phyloP scores from a whole-genome alignment of 805 yeast genomes.

The Barnettozyma vustinii region DNA sequence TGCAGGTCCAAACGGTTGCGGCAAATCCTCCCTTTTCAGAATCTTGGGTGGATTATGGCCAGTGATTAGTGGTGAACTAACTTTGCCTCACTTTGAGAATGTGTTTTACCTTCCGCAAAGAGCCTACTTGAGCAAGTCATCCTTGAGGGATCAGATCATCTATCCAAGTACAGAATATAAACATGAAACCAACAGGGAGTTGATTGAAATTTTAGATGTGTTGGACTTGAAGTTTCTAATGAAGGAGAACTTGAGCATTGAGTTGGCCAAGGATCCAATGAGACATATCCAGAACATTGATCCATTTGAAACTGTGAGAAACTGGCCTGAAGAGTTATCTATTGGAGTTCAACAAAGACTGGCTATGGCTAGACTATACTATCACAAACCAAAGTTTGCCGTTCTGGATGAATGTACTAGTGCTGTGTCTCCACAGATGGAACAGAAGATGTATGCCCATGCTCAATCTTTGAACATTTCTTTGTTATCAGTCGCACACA shows the following conservation, averaged over 20 bases:
- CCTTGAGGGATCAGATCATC: slow-evolving; percentile 81
- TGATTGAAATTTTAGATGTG: slow-evolving; percentile 47
- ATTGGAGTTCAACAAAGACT: slow-evolving; percentile 90
- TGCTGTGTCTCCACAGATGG: slow-evolving; percentile 87
- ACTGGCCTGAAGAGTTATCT: slow-evolving; percentile 86
- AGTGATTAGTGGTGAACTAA: slow-evolving; percentile 49
- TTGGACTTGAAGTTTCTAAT: slow-evolving; percentile 58
- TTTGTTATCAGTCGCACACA: slow-evolving; percentile 83
- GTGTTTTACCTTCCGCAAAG: slow-evolving; percentile 90
- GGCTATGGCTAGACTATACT: slow-evolving; percentile 89
- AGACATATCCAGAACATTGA: slow-evolving; percentile 30
- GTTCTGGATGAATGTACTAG: slow-evolving; percentile 95
- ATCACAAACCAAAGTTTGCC: slow-evolving; percentile 89
- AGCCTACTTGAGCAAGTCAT: slow-evolving; percentile 64
- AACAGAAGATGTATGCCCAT: slow-evolving; percentile 78
- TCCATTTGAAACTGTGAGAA: slow-evolving; percentile 61
- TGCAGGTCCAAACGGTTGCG: slow-evolving; percentile 96
- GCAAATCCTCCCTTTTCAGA: slow-evolving; percentile 88
- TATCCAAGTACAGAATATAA: slow-evolving; percentile 75
- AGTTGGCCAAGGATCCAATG: slow-evolving; percentile 25
- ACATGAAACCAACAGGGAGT: slow-evolving; percentile 37
- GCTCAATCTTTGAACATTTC: slow-evolving; percentile 80
- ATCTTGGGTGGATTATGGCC: slow-evolving; percentile 95
- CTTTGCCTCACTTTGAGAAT: slow-evolving; percentile 58
- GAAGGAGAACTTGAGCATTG: slow-evolving; percentile 37